These are phyloP conservation scores for Sicyos edulis DNA, from an alignment of 306 rosid genomes.

Conservation along the genomic window DNA sequence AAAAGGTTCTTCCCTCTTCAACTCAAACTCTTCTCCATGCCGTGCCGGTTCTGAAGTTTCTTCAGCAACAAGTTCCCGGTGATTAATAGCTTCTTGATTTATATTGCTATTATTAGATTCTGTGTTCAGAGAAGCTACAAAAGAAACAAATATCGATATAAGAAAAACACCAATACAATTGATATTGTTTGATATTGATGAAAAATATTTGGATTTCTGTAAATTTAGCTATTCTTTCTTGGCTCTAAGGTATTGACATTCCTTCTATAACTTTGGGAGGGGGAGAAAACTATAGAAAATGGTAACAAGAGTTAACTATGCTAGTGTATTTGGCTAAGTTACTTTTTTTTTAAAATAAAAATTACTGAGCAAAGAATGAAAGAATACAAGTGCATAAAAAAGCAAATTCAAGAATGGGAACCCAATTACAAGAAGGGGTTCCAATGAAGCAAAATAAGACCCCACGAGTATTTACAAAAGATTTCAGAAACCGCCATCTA, in stretches of 20 bases:
- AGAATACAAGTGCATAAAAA: too few species aligned
- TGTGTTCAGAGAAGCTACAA: slow-evolving; percentile 48
- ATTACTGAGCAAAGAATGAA: too few species aligned
- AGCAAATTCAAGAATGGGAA: too few species aligned
- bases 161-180: slow-evolving; percentile 4
- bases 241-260: neutral
- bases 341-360: neutral
- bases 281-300: neutral
- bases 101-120: slow-evolving; percentile 33
- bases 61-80: slow-evolving; percentile 32
- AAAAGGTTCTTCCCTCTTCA: slow-evolving; percentile 36
- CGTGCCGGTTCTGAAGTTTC: slow-evolving; percentile 36
- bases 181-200: neutral
- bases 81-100: slow-evolving; percentile 39
- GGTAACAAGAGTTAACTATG: neutral
- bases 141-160: slow-evolving; percentile 30
- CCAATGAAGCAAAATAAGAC: too few species aligned
- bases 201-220: neutral
- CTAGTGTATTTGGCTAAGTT: neutral
- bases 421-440: too few species aligned
- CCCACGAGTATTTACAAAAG: too few species aligned
- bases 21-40: slow-evolving; percentile 37
- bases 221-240: neutral
- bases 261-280: neutral
- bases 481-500: too few species aligned